Evolutionary conservation across 225 moss, liverwort and hornwort species (phyloP).

Genomic region (Pseudisothecium myosuroides): DNA sequence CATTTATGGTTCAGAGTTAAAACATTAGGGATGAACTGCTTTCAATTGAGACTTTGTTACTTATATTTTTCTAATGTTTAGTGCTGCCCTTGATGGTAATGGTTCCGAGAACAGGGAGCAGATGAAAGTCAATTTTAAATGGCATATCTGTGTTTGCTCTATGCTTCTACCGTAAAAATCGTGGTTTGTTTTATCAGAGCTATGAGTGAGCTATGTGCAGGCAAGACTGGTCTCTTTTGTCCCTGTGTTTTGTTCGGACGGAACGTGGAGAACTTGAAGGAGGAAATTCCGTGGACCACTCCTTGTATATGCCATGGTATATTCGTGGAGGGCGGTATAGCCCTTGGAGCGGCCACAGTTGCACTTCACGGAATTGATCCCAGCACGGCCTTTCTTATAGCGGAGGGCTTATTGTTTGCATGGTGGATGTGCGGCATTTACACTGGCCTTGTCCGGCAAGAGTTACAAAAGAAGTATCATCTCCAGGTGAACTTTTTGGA

Average conservation of each 20-base stretch:
- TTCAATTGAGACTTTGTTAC: neutral
- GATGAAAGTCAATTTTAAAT: neutral
- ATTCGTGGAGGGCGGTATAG: slow-evolving; percentile 54
- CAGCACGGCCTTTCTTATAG: slow-evolving; percentile 39
- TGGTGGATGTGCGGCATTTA: slow-evolving; percentile 77
- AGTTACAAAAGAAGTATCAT: slow-evolving; percentile 59
- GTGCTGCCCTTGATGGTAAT: neutral
- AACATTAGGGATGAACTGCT: neutral
- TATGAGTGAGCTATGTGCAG: slow-evolving; percentile 20
- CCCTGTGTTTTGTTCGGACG: slow-evolving; percentile 53
- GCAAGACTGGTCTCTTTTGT: slow-evolving; percentile 51
- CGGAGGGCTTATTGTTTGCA: slow-evolving; percentile 47
- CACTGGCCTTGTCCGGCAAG: slow-evolving; percentile 50
- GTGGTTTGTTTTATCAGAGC: neutral
- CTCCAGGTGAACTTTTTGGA: slow-evolving; percentile 28
- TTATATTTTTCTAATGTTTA: neutral
- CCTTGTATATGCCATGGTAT: slow-evolving; percentile 55
- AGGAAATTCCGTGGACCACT: slow-evolving; percentile 46
- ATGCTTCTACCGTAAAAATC: neutral
- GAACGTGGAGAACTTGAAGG: slow-evolving; percentile 54
- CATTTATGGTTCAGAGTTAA: neutral
- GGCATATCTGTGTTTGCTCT: neutral
- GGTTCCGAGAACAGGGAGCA: neutral
- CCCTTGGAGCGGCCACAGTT: slow-evolving; percentile 39
- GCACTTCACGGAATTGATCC: slow-evolving; percentile 40